Evolutionary conservation across 108 stramenopile species (phyloP), one percentile per base, ranked within the genome.

Genomic region (Skeletonema costatum): DNA sequence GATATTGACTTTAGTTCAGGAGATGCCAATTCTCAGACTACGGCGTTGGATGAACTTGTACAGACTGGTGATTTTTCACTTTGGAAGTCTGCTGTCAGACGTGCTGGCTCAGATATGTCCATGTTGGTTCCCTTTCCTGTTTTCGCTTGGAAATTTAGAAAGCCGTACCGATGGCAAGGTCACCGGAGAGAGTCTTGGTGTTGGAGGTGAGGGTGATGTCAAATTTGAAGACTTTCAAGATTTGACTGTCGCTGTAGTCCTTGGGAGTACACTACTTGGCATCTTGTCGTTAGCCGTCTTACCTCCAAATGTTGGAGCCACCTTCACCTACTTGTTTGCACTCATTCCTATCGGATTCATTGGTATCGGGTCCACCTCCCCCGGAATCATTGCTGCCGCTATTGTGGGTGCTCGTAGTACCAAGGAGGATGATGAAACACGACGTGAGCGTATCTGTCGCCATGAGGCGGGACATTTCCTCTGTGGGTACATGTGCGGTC

Each of bases 401-500:
- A 95, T 95, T 73, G 61, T 46, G 1, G 31, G 75, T 7, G 29
- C 81, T 1, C 77, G 81, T 68, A 84, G 88, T 21, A 51, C 60
- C 2, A 88, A 83, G 16, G 88, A 89, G 25, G 76, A 86, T 41
- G 77, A 59, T 30, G 73, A 58, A 0, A 50, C 56, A 5, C 53
- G 62, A 59, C 64, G 69, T 2, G 92, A 92, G 12, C 85, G 94
- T 33, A 82, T 93, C 9, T 87, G 89, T 60, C 81, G 89, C 17
- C 94, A 96, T 66, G 94, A 96, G 71, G 92, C 92, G 17, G 94
- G 86, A 10, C 94, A 96, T 60, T 90, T 96, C 70, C 79, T 93
- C 5, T 91, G 90, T 66, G 94, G 94, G 0, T 96, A 96, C 59
- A 39, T 90, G 71, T 93, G 88, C 62, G 94, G 94, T 14, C 69